Evolutionary conservation across 2,329 filamentous ascomycete genomes (phyloP).

Genomic region (Clonostachys rhizophaga): DNA sequence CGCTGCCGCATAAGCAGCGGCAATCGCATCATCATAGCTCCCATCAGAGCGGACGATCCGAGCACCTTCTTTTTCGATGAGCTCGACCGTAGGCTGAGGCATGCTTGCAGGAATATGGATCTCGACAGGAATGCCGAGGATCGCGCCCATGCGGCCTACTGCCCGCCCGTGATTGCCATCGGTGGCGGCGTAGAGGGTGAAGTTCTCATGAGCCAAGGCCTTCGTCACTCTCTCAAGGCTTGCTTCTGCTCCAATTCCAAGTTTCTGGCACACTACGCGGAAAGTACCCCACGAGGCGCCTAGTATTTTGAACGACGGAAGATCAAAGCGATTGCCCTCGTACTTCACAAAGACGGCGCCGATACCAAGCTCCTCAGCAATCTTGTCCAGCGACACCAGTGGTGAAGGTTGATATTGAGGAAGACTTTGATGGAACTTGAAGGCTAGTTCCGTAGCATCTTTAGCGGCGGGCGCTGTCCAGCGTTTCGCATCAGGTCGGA

Average conservation of each 20-base stretch:
- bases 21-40: conserved; percentile 61
- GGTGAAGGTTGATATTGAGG: conserved; percentile 52
- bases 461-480: too few species aligned
- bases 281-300: conserved; percentile 72
- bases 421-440: conserved; percentile 50
- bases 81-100: conserved; percentile 41
- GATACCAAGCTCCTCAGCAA: conserved; percentile 53
- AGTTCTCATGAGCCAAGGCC: conserved; percentile 8
- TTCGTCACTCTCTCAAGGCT: conserved; percentile 33
- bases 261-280: conserved; percentile 42
- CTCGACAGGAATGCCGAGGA: conserved; percentile 40
- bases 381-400: conserved; percentile 38
- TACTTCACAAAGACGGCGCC: conserved; percentile 60
- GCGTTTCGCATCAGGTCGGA: too few species aligned
- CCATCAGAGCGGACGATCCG: conserved; percentile 48
- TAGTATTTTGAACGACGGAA: conserved; percentile 75
- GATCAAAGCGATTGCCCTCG: conserved; percentile 59
- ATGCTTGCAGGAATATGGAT: conserved; percentile 63
- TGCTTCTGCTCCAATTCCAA: conserved; percentile 35
- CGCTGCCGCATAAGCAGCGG: conserved; percentile 36
- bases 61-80: conserved; percentile 60
- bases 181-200: conserved; percentile 56
- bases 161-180: conserved; percentile 77
- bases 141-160: conserved; percentile 61
- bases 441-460: too few species aligned